phyloP scores from a whole-genome alignment of 257 asterid species.

The Rehmannia glutinosa region DNA sequence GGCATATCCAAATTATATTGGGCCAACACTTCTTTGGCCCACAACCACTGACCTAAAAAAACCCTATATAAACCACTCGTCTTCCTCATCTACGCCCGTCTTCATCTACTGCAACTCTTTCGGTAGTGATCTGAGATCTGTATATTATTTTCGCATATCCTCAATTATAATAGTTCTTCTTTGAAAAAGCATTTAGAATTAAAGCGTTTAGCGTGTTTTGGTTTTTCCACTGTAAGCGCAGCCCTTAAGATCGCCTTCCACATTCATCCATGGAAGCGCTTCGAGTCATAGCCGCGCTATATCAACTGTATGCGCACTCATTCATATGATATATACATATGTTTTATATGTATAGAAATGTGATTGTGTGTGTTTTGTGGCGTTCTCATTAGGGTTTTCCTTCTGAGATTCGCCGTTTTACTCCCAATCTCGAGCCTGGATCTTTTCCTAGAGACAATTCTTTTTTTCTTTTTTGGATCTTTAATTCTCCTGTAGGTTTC shows the following conservation, averaged over 20 bases:
- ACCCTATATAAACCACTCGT: neutral
- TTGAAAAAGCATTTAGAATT: neutral
- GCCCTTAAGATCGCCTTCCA: constrained; percentile 99
- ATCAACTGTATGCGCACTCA: constrained; percentile 17
- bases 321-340: neutral
- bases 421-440: neutral
- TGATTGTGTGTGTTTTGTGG: constrained; percentile 22
- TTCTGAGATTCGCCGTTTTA: constrained; percentile 23
- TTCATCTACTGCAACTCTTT: neutral
- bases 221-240: too few relatives aligned
- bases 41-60: neutral
- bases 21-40: constrained; percentile 18
- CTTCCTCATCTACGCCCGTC: neutral
- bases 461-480: constrained; percentile 4
- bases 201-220: too few relatives aligned
- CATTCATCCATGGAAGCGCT: constrained; percentile 65
- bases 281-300: constrained; percentile 84
- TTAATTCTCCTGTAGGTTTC: neutral
- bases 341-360: neutral
- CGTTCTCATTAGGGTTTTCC: constrained; percentile 38
- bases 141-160: neutral
- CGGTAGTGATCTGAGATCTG: too few relatives aligned
- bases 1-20: neutral
- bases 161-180: neutral
- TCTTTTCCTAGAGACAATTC: neutral